phyloP scores from a whole-genome alignment of 352 stramenopile species.

The Globisporangium orthogonon region DNA sequence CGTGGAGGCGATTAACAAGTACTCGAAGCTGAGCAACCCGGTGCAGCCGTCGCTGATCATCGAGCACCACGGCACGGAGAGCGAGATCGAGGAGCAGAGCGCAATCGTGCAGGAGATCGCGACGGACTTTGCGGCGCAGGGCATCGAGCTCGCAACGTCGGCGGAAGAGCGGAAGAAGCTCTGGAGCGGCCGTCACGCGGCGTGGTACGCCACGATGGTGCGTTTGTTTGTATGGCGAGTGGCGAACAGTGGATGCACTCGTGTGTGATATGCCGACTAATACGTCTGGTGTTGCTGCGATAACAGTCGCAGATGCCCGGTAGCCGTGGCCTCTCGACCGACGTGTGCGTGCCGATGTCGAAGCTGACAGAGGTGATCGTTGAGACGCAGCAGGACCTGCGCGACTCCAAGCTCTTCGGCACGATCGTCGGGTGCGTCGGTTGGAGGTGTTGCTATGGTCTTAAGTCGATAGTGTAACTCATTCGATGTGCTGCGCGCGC shows the following conservation, averaged over 20 bases:
- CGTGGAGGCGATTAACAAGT: constrained; percentile 80
- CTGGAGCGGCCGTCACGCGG: constrained; percentile 76
- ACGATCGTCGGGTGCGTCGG: constrained; percentile 87
- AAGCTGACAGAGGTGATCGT: constrained; percentile 92
- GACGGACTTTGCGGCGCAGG: constrained; percentile 73
- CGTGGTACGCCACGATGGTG: constrained; percentile 84
- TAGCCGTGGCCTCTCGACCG: constrained; percentile 86
- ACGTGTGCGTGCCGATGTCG: constrained; percentile 96
- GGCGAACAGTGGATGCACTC: too few species aligned
- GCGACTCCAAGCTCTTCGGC: constrained; percentile 83
- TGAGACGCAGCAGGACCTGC: constrained; percentile 89
- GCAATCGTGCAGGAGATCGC: constrained; percentile 80
- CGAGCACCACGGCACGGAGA: constrained; percentile 87
- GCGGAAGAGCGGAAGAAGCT: constrained; percentile 78
- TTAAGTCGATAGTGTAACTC: background rate
- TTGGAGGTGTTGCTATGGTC: background rate
- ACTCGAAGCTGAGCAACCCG: constrained; percentile 73
- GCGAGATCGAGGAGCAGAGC: constrained; percentile 87
- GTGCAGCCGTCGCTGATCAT: constrained; percentile 92
- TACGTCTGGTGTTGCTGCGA: background rate
- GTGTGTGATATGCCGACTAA: background rate
- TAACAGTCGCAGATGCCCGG: constrained; percentile 69
- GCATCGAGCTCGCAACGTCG: constrained; percentile 73
- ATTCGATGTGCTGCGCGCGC: background rate
- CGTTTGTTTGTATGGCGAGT: constrained; percentile 4